phyloP scores from a whole-genome alignment of 331 rosid genomes.

The Acacia concinna region DNA sequence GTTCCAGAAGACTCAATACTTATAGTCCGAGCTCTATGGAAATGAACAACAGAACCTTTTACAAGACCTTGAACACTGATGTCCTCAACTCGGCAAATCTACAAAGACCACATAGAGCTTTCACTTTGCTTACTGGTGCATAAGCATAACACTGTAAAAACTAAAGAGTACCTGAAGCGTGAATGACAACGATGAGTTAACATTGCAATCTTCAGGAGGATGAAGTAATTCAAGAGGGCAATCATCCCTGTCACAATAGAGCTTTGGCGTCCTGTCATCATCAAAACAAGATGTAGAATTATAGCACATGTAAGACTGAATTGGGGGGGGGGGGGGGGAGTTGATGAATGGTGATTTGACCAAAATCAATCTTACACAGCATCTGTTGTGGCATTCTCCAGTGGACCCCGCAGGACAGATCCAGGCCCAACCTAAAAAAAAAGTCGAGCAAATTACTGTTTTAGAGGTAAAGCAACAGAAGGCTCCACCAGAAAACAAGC shows the following conservation, averaged over 20 bases:
- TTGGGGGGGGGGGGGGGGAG: no score
- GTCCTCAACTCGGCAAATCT: constrained; percentile 98
- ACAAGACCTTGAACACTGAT: constrained; percentile 81
- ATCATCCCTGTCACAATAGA: constrained; percentile 65
- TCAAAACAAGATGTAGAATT: constrained; percentile 29
- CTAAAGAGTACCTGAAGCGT: constrained; percentile 83
- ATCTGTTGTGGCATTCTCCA: constrained; percentile 80
- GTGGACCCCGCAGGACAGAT: constrained; percentile 92
- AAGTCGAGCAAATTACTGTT: constrained; percentile 25
- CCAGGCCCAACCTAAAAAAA: constrained; percentile 83
- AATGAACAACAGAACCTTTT: constrained; percentile 94
- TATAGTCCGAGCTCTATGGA: constrained; percentile 94
- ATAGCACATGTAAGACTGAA: constrained; percentile 26
- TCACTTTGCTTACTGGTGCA: constrained; percentile 25
- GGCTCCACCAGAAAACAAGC: constrained; percentile 11
- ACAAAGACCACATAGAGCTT: constrained; percentile 37
- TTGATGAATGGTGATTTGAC: constrained; percentile 30
- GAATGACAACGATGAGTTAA: constrained; percentile 88
- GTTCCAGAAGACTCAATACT: constrained; percentile 70
- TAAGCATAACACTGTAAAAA: constrained; percentile 28
- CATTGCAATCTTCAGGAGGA: constrained; percentile 99
- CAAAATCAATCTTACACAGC: constrained; percentile 62
- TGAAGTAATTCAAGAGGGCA: constrained; percentile 82
- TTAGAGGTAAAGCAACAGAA: constrained; percentile 10
- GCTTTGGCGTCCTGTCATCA: constrained; percentile 71